Evolutionary conservation across 257 asterid species (phyloP).

Genomic region (Nyctanthes arbortristis): DNA sequence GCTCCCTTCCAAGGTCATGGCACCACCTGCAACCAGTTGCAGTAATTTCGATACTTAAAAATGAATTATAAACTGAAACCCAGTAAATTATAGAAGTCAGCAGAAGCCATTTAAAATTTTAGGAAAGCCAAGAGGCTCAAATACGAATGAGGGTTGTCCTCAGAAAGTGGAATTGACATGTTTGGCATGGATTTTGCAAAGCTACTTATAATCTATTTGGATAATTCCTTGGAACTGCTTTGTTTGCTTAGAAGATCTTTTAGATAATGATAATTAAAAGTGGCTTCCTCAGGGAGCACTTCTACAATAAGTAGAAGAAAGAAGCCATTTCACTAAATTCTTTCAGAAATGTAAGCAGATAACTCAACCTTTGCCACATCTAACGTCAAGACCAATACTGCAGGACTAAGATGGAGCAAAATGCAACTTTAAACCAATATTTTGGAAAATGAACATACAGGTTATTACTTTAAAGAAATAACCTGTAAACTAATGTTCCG

Average conservation of each 20-base stretch:
- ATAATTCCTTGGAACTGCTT: no score
- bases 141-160: conserved; percentile 3
- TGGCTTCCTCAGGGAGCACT: no score
- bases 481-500: neutral
- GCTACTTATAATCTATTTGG: no score
- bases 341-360: neutral
- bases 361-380: neutral
- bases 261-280: no score
- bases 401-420: neutral
- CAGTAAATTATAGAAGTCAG: neutral
- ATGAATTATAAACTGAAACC: neutral
- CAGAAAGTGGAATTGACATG: neutral
- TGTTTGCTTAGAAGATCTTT: no score
- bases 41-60: conserved; percentile 2
- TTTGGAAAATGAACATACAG: no score
- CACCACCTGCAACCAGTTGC: conserved; percentile 38
- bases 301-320: no score
- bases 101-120: neutral
- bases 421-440: no score
- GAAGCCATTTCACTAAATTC: no score
- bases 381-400: neutral
- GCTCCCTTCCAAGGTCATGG: conserved; percentile 42
- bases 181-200: no score
- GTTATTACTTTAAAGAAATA: no score
- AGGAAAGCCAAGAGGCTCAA: neutral